Conservation (phyloP, 1,284 basidiomycete genomes). For the Sphagnurus paluster region DNA sequence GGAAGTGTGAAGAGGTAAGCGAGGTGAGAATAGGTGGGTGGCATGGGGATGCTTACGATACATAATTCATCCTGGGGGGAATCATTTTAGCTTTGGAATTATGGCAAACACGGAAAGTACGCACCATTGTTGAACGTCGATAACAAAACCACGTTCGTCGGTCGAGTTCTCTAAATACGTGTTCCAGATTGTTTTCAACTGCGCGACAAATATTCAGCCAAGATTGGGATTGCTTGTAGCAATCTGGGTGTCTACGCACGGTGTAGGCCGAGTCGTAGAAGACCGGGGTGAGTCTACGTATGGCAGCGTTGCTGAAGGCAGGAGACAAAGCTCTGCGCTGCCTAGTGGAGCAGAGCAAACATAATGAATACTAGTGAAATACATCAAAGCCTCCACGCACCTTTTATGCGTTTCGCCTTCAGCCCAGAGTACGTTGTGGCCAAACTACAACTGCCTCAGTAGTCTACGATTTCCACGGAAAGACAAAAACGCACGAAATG, state of each 20-base stretch:
- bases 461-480: too few relatives aligned
- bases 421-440: slow-evolving; percentile 34
- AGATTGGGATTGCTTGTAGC: too few relatives aligned
- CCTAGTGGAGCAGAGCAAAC: slow-evolving; percentile 22
- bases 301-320: slow-evolving; percentile 37
- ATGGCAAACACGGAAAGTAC: too few relatives aligned
- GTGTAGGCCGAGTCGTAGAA: slow-evolving; percentile 41
- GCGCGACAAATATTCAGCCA: neutral
- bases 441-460: slow-evolving; percentile 40
- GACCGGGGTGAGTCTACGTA: too few relatives aligned
- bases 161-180: slow-evolving; percentile 2
- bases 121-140: slow-evolving; percentile 45
- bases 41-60: slow-evolving; percentile 44
- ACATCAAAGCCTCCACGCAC: slow-evolving; percentile 14
- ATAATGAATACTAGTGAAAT: neutral
- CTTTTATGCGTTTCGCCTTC: slow-evolving; percentile 45
- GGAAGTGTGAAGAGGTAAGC: neutral
- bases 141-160: slow-evolving; percentile 9
- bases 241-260: slow-evolving; percentile 25
- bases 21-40: neutral
- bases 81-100: neutral
- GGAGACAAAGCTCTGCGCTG: slow-evolving; percentile 37
- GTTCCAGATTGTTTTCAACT: slow-evolving; percentile 25
- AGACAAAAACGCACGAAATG: too few relatives aligned
- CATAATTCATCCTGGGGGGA: slow-evolving; percentile 46